phyloP scores from a whole-genome alignment of 441 rosid species.

The Erysimum cheiri region DNA sequence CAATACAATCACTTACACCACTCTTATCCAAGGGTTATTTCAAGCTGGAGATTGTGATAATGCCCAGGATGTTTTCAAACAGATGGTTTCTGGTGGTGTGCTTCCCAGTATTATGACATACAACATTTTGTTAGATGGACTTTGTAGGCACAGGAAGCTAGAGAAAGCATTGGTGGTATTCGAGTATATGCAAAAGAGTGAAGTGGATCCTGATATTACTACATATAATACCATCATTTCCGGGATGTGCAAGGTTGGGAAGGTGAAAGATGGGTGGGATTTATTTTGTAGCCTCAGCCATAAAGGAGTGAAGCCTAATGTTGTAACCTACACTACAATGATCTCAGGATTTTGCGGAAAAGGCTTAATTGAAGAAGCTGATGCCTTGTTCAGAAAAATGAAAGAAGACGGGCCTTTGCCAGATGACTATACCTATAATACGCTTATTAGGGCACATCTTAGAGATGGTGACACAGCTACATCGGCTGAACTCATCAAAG shows the following conservation, averaged over 20 bases:
- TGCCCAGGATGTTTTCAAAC: not conserved
- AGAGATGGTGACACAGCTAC: too few relatives aligned
- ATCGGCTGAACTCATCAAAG: too few relatives aligned
- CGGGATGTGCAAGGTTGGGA: not conserved
- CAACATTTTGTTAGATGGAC: not conserved
- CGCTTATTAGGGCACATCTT: not conserved
- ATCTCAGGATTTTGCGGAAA: not conserved
- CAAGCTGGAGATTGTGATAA: not conserved
- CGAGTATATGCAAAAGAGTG: not conserved
- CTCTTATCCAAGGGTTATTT: not conserved
- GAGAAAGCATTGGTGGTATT: not conserved
- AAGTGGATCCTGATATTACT: not conserved
- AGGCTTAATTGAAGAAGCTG: not conserved
- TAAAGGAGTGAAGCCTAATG: not conserved
- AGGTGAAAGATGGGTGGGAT: not conserved
- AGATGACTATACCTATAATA: not conserved
- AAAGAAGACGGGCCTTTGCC: not conserved
- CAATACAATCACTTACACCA: too few relatives aligned
- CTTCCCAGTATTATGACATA: not conserved
- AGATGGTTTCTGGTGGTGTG: not conserved
- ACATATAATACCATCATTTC: not conserved
- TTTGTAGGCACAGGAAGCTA: not conserved
- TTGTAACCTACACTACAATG: not conserved
- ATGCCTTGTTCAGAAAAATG: not conserved
- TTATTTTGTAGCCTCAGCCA: not conserved